phyloP scores from a whole-genome alignment of 345 rosid species.

The Hibiscus mutabilis region DNA sequence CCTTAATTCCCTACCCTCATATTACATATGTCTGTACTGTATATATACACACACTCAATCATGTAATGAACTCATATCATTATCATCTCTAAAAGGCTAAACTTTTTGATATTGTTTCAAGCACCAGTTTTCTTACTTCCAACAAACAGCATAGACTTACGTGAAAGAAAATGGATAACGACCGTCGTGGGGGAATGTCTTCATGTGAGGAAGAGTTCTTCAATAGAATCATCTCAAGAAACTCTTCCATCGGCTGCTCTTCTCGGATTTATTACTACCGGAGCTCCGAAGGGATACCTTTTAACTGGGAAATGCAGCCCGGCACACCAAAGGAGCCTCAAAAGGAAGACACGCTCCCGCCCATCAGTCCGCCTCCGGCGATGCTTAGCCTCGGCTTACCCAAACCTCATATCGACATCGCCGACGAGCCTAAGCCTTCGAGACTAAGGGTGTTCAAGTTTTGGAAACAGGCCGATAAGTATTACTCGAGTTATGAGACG shows the following conservation, averaged over 20 bases:
- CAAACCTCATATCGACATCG: slow-evolving; percentile 38
- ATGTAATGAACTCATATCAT: neutral
- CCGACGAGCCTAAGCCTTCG: slow-evolving; percentile 20
- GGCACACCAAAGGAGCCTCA: slow-evolving; percentile 41
- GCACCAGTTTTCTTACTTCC: too few species aligned
- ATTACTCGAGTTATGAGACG: slow-evolving; percentile 20
- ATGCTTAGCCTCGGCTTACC: slow-evolving; percentile 44
- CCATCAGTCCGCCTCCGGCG: slow-evolving; percentile 49
- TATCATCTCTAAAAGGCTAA: neutral
- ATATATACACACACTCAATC: neutral
- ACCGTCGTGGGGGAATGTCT: slow-evolving; percentile 16
- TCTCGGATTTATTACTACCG: slow-evolving; percentile 28
- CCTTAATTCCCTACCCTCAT: neutral
- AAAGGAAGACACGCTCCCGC: slow-evolving; percentile 14
- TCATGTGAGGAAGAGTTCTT: slow-evolving; percentile 28
- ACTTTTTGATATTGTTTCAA: too few species aligned
- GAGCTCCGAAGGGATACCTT: slow-evolving; percentile 42
- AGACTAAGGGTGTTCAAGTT: slow-evolving; percentile 28
- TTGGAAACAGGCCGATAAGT: slow-evolving; percentile 30
- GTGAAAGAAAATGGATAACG: slow-evolving; percentile 24
- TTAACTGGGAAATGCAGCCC: slow-evolving; percentile 61
- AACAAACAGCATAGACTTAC: too few species aligned
- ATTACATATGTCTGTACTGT: too few species aligned
- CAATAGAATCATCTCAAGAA: slow-evolving; percentile 36
- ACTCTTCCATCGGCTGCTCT: slow-evolving; percentile 30